Conservation (phyloP, 2,329 filamentous ascomycete species). For the Calonectria naviculata region DNA sequence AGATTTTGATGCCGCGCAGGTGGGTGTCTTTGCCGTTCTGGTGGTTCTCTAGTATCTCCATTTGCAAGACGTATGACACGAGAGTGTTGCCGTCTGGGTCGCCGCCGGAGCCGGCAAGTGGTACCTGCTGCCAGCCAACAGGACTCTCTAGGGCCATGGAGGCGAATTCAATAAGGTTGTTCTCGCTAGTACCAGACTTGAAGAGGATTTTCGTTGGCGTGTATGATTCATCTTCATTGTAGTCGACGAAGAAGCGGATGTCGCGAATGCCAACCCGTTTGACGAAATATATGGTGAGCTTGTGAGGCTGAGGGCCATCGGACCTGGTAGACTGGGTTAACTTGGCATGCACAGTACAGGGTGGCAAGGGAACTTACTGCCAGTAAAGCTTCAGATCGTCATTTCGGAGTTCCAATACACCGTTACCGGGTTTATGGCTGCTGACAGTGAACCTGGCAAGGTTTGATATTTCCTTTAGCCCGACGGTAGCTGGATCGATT, state of each 20-base stretch:
- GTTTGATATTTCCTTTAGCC: constrained; percentile 86
- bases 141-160: constrained; percentile 83
- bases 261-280: constrained; percentile 83
- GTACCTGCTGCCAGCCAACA: constrained; percentile 90
- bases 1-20: constrained; percentile 91
- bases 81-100: constrained; percentile 78
- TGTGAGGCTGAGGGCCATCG: constrained; percentile 85
- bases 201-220: constrained; percentile 94
- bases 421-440: constrained; percentile 83
- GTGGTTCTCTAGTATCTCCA: constrained; percentile 94
- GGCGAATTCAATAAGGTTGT: constrained; percentile 90
- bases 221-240: constrained; percentile 93
- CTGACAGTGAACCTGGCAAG: constrained; percentile 86
- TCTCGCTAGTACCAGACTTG: constrained; percentile 88
- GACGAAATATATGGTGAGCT: constrained; percentile 86
- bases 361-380: constrained; percentile 67
- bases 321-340: constrained; percentile 60
- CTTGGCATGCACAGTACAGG: not conserved
- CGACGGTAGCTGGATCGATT: constrained; percentile 62
- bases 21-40: constrained; percentile 99
- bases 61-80: constrained; percentile 88
- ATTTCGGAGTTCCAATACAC: constrained; percentile 79
- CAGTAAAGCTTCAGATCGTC: constrained; percentile 81
- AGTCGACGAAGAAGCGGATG: constrained; percentile 89
- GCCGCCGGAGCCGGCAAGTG: constrained; percentile 65